Percentiles rank a stretch among this genome's conserved stretches.
These are phyloP conservation scores for Ilyonectria robusta DNA, from an alignment of 2,329 filamentous ascomycete species.

Conservation along the genomic window DNA sequence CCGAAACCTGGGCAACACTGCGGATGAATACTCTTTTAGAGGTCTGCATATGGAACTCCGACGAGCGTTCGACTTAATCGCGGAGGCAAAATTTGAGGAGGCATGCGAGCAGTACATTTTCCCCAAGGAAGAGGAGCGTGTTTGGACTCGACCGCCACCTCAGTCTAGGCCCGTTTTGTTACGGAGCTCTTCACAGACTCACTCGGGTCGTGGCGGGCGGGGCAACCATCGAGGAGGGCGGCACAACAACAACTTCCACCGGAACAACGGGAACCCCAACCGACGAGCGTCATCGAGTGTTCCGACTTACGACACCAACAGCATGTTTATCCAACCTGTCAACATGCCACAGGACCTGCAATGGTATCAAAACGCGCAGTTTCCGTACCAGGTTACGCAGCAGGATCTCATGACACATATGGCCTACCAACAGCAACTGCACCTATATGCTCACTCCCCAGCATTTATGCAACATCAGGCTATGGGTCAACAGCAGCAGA, in stretches of 20 bases:
- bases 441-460: conserved; percentile 54
- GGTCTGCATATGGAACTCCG: conserved; percentile 92
- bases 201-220: conserved; percentile 64
- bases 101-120: conserved; percentile 92
- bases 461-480: conserved; percentile 55
- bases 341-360: conserved; percentile 63
- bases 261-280: conserved; percentile 59
- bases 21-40: conserved; percentile 93
- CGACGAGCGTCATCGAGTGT: conserved; percentile 69
- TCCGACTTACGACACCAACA: conserved; percentile 63
- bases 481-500: conserved; percentile 53
- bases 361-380: conserved; percentile 63
- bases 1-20: conserved; percentile 95
- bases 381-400: conserved; percentile 59
- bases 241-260: conserved; percentile 60
- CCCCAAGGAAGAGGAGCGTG: conserved; percentile 83
- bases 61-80: conserved; percentile 86
- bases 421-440: conserved; percentile 53
- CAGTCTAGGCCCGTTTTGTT: conserved; percentile 70
- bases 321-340: conserved; percentile 61
- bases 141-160: conserved; percentile 70
- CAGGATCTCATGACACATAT: conserved; percentile 60
- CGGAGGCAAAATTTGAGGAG: conserved; percentile 82
- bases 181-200: conserved; percentile 73
- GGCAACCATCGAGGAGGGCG: conserved; percentile 65